A percentile compares a stretch with the other conserved stretches of the same genome.
These are phyloP conservation scores for Pythium biforme DNA, from an alignment of 352 stramenopile species.

Conservation along the genomic window DNA sequence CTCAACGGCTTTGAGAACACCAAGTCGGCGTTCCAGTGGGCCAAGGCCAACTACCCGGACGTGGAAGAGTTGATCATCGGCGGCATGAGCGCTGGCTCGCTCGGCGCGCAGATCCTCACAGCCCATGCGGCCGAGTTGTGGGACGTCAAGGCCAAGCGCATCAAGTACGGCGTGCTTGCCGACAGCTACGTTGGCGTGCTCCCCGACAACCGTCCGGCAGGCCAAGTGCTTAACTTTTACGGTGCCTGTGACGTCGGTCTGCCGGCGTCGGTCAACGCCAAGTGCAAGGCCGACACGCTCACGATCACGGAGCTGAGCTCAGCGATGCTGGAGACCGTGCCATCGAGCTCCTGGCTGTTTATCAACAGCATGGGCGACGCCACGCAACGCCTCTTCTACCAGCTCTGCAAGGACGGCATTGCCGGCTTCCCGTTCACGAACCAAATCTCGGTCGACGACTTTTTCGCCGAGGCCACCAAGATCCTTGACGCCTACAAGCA, in stretches of 20 bases:
- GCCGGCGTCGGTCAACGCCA: constrained; percentile 24
- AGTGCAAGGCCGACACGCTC: constrained; percentile 7
- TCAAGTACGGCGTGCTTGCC: constrained; percentile 45
- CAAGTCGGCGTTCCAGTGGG: constrained; percentile 21
- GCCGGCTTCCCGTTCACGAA: constrained; percentile 51
- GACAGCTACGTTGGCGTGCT: constrained; percentile 67
- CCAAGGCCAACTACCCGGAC: constrained; percentile 24
- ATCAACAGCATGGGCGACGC: constrained; percentile 54
- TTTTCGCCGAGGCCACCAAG: constrained; percentile 31
- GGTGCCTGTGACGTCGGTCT: constrained; percentile 34
- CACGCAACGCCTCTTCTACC: constrained; percentile 63
- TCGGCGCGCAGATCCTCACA: constrained; percentile 48
- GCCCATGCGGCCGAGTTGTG: constrained; percentile 47
- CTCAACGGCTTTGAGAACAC: constrained; percentile 24
- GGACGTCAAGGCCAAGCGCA: constrained; percentile 40
- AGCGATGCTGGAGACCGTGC: constrained; percentile 1
- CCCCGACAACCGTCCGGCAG: constrained; percentile 38
- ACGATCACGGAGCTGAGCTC: constrained; percentile 43
- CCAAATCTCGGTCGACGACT: constrained; percentile 51
- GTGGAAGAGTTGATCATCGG: constrained; percentile 21
- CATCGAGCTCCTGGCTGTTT: constrained; percentile 24
- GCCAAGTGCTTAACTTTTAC: constrained; percentile 57
- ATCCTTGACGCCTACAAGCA: constrained; percentile 10
- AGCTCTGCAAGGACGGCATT: constrained; percentile 29
- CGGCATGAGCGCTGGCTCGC: constrained; percentile 34